Evolutionary conservation across 73 alveolate species (phyloP), one percentile per base, ranked within the genome.

Genomic region (Halteria grandinella): DNA sequence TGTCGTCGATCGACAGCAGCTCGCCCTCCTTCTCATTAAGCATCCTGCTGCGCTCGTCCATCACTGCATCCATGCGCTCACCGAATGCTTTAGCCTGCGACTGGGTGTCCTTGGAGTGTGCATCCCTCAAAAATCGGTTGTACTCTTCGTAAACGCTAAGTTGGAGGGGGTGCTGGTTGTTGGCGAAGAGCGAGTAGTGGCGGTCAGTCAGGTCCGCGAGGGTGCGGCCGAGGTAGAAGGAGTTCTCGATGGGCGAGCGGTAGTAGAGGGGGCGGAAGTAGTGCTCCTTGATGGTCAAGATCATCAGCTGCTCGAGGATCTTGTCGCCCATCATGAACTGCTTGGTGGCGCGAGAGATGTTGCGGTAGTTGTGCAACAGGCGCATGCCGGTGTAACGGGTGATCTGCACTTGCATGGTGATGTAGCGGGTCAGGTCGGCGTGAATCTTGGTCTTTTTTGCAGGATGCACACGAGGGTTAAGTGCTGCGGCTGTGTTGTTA

Each of bases 281-380:
- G 43, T 82, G 86, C 34, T 54, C 71, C 52, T 58, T 82, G 39
- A 82, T 36, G 47, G 60, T 48, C 25, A 82, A 70, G 62, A 82
- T 82, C 49, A 63, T 49, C 15, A 72, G 0, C 57, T 82, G 83
- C 55, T 82, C 91, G 41, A 49, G 64, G 8, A 82, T 20, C 40
- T 72, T 82, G 32, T 82, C 91, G 39, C 91, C 91, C 86, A 82
- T 57, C 36, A 82, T 69, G 86, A 82, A 82, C 37, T 82, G 82
- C 69, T 82, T 82, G 74, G 79, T 27, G 3, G 91, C 86, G 70
- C 91, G 70, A n/a, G 86, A 71, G 44, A 82, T 82, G 36, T 76
- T 82, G 58, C 91, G 54, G 62, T 82, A 82, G 81, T 72, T 72
- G 69, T 82, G 91, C 62, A 55, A 28, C 48, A 72, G 33, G 55